These are phyloP conservation scores for Bimuria novae-zelandiae DNA, from an alignment of 2,329 filamentous ascomycete species.

Conservation along the genomic window DNA sequence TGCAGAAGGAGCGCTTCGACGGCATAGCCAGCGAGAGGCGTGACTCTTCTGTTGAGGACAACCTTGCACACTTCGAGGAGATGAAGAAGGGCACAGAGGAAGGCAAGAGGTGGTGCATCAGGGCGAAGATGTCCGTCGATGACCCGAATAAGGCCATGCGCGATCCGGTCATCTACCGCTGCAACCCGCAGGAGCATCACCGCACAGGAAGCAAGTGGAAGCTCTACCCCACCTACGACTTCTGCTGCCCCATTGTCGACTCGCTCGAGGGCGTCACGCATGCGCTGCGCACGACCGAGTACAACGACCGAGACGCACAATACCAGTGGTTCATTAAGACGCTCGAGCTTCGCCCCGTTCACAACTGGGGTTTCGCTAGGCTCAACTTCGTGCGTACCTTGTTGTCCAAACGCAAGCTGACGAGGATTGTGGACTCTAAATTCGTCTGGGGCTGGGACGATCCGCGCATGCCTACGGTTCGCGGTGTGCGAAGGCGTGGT, in stretches of 20 bases:
- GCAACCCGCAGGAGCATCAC: slow-evolving; percentile 76
- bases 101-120: slow-evolving; percentile 85
- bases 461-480: slow-evolving; percentile 82
- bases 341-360: slow-evolving; percentile 73
- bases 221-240: slow-evolving; percentile 86
- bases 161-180: slow-evolving; percentile 96
- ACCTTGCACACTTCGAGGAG: slow-evolving; percentile 82
- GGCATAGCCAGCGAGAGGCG: slow-evolving; percentile 82
- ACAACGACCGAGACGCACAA: slow-evolving; percentile 83
- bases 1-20: slow-evolving; percentile 83
- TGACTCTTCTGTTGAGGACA: slow-evolving; percentile 80
- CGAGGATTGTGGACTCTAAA: slow-evolving; percentile 77
- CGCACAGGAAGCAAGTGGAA: slow-evolving; percentile 81
- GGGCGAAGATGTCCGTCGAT: slow-evolving; percentile 89
- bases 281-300: slow-evolving; percentile 82
- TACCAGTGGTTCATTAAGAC: slow-evolving; percentile 85
- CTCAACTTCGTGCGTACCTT: slow-evolving; percentile 85
- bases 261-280: slow-evolving; percentile 82
- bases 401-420: slow-evolving; percentile 83
- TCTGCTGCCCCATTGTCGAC: slow-evolving; percentile 82
- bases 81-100: slow-evolving; percentile 87
- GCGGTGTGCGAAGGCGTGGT: slow-evolving; percentile 76
- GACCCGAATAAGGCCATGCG: slow-evolving; percentile 95
- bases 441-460: slow-evolving; percentile 86
- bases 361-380: slow-evolving; percentile 84